Base-by-base conservation (phyloP, 768 basidiomycete genomes). In the Tricholoma saponaceum region DNA sequence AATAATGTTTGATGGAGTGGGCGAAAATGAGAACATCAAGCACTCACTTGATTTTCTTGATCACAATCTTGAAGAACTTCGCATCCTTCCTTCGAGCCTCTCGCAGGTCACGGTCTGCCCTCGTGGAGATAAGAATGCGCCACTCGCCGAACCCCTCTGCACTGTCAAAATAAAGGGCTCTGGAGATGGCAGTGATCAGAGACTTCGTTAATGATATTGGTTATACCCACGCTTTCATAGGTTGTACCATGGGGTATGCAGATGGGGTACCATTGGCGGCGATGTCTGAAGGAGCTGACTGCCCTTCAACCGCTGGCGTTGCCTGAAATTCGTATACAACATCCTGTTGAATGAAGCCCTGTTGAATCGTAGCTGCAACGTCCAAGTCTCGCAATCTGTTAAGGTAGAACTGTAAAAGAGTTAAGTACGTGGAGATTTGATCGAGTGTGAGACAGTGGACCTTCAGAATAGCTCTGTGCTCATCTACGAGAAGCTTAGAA, bases 21-120 rank as follows among this genome's bases (percentile, higher is more conserved):
- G 55, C 22, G 1, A 23, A 10, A 5, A 25, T 7, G 20, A 2
- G 3, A 30, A 26, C 7, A 23, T n/a, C 25, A 23, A 50, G 39
- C 32, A 64, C 77, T 25, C 51, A 86, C 89, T 76, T 82, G 65
- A 90, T 86, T 66, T 89, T 90, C 70, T 86, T 89, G 37, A 86
- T 63, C 25, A 84, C 77, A 44, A 85, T 83, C 13, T 62, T 64
- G 61, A 85, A 86, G 35, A 70, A 70, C 39, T 78, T 79, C 16
- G 49, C 61, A 58, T 85, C 78, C 23, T 73, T 74, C 51, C 74
- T 73, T 0, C 76, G 76, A 13, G 77, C 63, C 37, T 81, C 77
- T 5, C 82, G 77, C 3, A 88, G 65, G 57, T 82, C 75, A 14
- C 68, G 68, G 52, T 79, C 76, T 0, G 83, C 85, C 18, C 76